phyloP scores from a whole-genome alignment of 1,284 basidiomycete species.

The Trichosporon sp. region DNA sequence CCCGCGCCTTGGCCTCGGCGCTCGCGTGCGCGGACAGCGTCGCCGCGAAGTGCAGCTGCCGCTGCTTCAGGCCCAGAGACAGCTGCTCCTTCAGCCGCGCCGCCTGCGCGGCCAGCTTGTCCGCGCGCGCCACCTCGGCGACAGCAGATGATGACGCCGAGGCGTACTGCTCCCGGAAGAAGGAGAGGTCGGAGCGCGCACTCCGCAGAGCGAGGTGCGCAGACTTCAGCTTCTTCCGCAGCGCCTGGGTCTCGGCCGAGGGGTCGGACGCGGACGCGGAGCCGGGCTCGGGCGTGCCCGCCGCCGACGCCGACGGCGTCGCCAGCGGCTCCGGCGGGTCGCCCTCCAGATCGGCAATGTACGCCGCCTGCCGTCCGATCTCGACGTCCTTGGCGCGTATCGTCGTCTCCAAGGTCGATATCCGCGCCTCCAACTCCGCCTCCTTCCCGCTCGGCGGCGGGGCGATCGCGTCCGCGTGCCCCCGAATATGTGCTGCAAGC shows the following conservation, averaged over 20 bases:
- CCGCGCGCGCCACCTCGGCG: slow-evolving; percentile 21
- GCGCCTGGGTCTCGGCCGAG: slow-evolving; percentile 9
- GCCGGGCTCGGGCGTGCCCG: neutral
- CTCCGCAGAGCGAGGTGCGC: slow-evolving; percentile 5
- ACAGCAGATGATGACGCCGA: slow-evolving; percentile 31
- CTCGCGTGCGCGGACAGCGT: slow-evolving; percentile 11
- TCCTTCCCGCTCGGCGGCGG: neutral
- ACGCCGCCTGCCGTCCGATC: neutral
- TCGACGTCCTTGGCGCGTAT: slow-evolving; percentile 2
- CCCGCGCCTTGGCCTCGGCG: slow-evolving; percentile 15
- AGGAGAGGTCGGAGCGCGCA: slow-evolving; percentile 19
- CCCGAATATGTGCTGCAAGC: slow-evolving; percentile 5
- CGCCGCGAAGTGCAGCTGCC: slow-evolving; percentile 25
- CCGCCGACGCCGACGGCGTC: neutral
- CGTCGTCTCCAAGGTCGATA: neutral
- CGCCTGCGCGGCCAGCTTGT: slow-evolving; percentile 23
- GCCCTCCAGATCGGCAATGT: neutral
- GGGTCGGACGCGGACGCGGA: too few relatives aligned
- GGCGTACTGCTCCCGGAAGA: slow-evolving; percentile 32
- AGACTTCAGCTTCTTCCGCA: slow-evolving; percentile 12
- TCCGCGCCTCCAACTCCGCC: neutral
- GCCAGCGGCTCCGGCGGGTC: slow-evolving; percentile 2
- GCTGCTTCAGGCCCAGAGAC: slow-evolving; percentile 37
- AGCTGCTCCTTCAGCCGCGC: slow-evolving; percentile 31
- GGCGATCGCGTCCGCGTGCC: slow-evolving; percentile 6